Evolutionary conservation across 1,139 yeast species (phyloP).

Genomic region (Blastobotrys persicus): DNA sequence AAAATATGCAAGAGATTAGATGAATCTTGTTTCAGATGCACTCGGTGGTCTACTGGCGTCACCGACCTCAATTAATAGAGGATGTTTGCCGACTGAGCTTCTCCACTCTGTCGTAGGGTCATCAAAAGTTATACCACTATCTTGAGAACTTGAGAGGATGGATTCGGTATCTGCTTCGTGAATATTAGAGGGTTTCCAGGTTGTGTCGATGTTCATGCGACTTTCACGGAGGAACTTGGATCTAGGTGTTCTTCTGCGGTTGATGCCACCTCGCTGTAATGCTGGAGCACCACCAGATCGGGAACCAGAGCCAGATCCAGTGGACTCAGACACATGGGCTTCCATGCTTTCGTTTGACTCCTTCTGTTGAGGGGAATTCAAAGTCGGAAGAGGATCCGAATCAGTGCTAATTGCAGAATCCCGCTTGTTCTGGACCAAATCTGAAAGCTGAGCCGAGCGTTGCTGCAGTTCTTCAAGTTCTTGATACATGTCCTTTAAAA

Average conservation of each 20-base stretch:
- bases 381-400: conserved; percentile 9
- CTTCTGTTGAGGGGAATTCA: background rate
- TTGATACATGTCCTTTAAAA: conserved; percentile 31
- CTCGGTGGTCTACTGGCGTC: conserved; percentile 12
- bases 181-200: conserved; percentile 14
- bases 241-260: conserved; percentile 16
- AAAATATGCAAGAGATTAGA: conserved; percentile 4
- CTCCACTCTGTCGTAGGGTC: conserved; percentile 13
- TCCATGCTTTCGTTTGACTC: conserved; percentile 3
- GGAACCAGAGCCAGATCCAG: conserved; percentile 4
- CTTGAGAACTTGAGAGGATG: conserved; percentile 10
- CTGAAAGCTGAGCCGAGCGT: conserved; percentile 27
- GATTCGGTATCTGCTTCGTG: conserved; percentile 10
- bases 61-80: conserved; percentile 17
- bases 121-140: conserved; percentile 16
- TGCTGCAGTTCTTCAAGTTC: conserved; percentile 32
- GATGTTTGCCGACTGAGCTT: conserved; percentile 12
- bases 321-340: conserved; percentile 7
- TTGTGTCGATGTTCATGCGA: conserved; percentile 17
- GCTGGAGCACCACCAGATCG: conserved; percentile 15
- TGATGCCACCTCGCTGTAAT: conserved; percentile 15
- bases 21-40: conserved; percentile 11
- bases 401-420: conserved; percentile 15
- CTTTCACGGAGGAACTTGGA: conserved; percentile 16
- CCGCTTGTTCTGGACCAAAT: conserved; percentile 18